These are phyloP conservation scores for Xylaria sp. DNA, from an alignment of 2,329 filamentous ascomycete species.

Conservation along the genomic window DNA sequence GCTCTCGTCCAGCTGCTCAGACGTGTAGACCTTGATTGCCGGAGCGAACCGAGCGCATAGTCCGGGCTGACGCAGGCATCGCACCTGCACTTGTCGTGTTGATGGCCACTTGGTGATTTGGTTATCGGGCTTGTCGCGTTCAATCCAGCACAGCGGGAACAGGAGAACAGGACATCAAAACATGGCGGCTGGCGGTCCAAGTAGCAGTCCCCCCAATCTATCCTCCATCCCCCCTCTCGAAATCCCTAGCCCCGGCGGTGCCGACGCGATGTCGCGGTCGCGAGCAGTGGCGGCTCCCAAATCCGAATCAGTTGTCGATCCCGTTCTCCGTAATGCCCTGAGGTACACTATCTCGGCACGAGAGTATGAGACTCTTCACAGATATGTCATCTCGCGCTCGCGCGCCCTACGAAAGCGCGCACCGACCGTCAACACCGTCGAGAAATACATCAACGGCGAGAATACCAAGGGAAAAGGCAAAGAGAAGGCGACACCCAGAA, in stretches of 20 bases:
- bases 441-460: conserved; percentile 61
- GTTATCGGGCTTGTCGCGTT: conserved; percentile 6
- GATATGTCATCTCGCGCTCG: conserved; percentile 81
- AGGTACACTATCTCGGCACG: conserved; percentile 86
- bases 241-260: conserved; percentile 34
- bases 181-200: conserved; percentile 43
- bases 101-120: conserved; percentile 12
- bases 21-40: conserved; percentile 1
- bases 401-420: conserved; percentile 65
- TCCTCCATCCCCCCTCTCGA: conserved; percentile 42
- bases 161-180: background rate
- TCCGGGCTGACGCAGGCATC: conserved; percentile 1
- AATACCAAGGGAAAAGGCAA: conserved; percentile 46
- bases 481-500: conserved; percentile 31
- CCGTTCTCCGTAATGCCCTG: conserved; percentile 84
- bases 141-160: background rate
- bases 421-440: conserved; percentile 66
- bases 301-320: conserved; percentile 61
- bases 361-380: conserved; percentile 87
- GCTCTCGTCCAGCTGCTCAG: conserved; percentile 4
- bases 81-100: conserved; percentile 3
- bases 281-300: conserved; percentile 41
- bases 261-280: conserved; percentile 38
- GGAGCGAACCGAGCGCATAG: background rate
- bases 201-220: conserved; percentile 36